These are phyloP conservation scores for Exophiala aquamarina DNA, from an alignment of 2,329 filamentous ascomycete species.

Conservation along the genomic window DNA sequence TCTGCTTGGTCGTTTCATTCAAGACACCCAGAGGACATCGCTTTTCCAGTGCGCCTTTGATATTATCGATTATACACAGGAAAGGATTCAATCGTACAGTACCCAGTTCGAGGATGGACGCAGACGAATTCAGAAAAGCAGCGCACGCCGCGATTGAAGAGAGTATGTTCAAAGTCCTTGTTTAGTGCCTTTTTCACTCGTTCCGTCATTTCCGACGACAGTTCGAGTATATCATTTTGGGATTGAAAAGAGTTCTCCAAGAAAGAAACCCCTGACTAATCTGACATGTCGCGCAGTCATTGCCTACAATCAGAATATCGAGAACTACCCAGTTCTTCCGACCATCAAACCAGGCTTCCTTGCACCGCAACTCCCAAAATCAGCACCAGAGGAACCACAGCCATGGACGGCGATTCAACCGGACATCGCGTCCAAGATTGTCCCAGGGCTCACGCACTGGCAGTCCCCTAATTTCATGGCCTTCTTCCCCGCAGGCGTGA, in stretches of 20 bases:
- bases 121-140: constrained; percentile 72
- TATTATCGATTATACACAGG: no score
- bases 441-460: constrained; percentile 94
- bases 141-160: constrained; percentile 79
- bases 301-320: constrained; percentile 76
- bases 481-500: constrained; percentile 82
- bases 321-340: constrained; percentile 70
- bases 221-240: no score
- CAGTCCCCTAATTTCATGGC: constrained; percentile 93
- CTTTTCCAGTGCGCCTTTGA: no score
- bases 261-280: constrained; percentile 20
- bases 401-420: constrained; percentile 74
- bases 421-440: constrained; percentile 82
- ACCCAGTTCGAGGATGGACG: constrained; percentile 74
- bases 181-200: constrained; percentile 1
- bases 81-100: constrained; percentile 2
- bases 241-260: no score
- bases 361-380: constrained; percentile 70
- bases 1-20: no score
- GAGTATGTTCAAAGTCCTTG: no score
- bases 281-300: constrained; percentile 61
- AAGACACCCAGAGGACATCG: constrained; percentile 6
- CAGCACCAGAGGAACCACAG: constrained; percentile 67
- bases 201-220: no score
- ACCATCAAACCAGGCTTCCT: constrained; percentile 84